phyloP scores from a whole-genome alignment of 116 monocot genomes.

The Trichopus zeylanicus region DNA sequence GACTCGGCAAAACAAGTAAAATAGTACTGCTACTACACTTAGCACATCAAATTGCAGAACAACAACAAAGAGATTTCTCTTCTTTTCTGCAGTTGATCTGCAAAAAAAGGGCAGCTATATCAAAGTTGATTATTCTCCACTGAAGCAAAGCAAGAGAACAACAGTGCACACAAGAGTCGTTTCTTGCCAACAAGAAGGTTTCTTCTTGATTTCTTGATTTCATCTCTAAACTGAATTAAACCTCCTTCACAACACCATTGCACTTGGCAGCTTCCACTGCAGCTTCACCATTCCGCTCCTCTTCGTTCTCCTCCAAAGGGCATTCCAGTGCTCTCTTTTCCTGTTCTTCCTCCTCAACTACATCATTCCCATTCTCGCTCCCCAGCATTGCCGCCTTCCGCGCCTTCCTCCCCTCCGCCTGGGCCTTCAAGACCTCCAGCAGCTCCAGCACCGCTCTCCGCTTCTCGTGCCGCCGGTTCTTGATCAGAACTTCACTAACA shows the following conservation, averaged over 20 bases:
- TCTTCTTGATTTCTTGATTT: no score
- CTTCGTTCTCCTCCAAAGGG: conserved; percentile 36
- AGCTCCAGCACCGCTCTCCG: conserved; percentile 31
- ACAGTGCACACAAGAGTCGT: no score
- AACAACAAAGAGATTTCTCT: no score
- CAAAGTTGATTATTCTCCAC: no score
- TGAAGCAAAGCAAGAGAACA: no score
- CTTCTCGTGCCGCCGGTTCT: conserved; percentile 45
- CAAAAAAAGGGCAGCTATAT: no score
- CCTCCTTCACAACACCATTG: neutral
- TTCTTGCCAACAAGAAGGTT: no score
- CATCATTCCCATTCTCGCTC: conserved; percentile 6
- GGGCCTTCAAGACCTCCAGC: conserved; percentile 29
- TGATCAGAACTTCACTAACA: conserved; percentile 77
- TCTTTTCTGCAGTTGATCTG: no score
- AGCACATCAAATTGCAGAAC: no score
- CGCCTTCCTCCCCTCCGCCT: conserved; percentile 12
- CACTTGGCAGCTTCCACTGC: neutral
- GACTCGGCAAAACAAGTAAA: no score
- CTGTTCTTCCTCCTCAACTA: conserved; percentile 46
- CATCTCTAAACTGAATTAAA: neutral
- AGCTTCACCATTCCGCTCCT: conserved; percentile 2
- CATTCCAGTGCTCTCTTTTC: conserved; percentile 77
- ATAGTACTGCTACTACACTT: no score
- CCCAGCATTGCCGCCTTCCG: neutral